Conservation (phyloP, 2,329 filamentous ascomycete genomes). For the Aspergillus luchuensis region DNA sequence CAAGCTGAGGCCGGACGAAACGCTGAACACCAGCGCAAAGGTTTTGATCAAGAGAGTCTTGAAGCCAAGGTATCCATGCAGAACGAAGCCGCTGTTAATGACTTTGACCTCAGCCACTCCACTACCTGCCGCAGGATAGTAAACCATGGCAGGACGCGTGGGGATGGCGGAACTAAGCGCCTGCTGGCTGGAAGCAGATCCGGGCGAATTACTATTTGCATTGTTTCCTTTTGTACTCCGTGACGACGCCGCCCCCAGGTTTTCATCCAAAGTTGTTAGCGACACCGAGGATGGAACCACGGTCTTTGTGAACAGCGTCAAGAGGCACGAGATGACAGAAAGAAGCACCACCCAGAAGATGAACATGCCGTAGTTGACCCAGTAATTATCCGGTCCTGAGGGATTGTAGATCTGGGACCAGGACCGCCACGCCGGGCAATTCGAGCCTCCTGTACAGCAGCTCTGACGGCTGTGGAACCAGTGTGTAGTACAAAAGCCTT, state of each 20-base stretch:
- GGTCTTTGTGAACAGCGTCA: conserved; percentile 90
- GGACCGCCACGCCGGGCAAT: conserved; percentile 62
- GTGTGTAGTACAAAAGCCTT: conserved; percentile 73
- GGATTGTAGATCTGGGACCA: conserved; percentile 67
- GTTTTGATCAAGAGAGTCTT: conserved; percentile 87
- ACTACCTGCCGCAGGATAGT: conserved; percentile 93
- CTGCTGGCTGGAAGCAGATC: conserved; percentile 45
- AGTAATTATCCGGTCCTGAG: conserved; percentile 51
- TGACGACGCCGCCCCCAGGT: conserved; percentile 69
- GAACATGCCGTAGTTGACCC: conserved; percentile 78
- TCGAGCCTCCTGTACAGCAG: conserved; percentile 60
- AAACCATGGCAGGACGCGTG: conserved; percentile 72
- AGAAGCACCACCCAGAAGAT: conserved; percentile 70
- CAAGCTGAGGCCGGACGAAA: conserved; percentile 87
- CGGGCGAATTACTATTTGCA: conserved; percentile 46
- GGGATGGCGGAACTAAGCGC: conserved; percentile 33
- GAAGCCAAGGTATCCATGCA: conserved; percentile 91
- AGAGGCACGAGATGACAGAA: conserved; percentile 69
- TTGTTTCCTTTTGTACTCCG: conserved; percentile 50
- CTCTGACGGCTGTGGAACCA: conserved; percentile 75
- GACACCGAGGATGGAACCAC: conserved; percentile 87
- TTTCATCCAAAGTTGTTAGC: conserved; percentile 87
- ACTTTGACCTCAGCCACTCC: conserved; percentile 97
- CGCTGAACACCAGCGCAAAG: conserved; percentile 77
- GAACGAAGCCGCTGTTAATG: conserved; percentile 94